Conservation (phyloP, 768 basidiomycete species). For the Macrocybe gigantea region DNA sequence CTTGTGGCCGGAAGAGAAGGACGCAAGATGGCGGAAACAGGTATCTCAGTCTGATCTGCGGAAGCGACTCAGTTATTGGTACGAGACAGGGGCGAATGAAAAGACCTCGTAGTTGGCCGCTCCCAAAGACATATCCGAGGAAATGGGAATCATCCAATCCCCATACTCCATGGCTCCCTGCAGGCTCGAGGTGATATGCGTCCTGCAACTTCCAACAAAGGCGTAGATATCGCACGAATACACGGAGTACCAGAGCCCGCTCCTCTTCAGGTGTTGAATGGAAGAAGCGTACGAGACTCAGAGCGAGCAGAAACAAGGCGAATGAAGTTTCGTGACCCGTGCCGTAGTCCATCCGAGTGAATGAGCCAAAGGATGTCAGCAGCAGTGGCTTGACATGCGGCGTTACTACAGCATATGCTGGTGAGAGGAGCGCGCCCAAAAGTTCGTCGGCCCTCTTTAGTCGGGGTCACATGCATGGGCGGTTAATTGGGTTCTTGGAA, state of each 20-base stretch:
- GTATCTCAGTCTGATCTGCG: slow-evolving; percentile 56
- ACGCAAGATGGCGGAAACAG: slow-evolving; percentile 59
- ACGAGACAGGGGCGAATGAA: slow-evolving; percentile 1
- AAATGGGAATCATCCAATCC: slow-evolving; percentile 91
- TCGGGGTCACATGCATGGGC: no score
- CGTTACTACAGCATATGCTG: slow-evolving; percentile 34
- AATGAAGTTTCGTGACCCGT: slow-evolving; percentile 95
- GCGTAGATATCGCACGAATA: slow-evolving; percentile 73
- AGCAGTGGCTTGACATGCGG: slow-evolving; percentile 77
- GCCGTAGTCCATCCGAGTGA: slow-evolving; percentile 91
- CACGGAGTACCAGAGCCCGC: slow-evolving; percentile 46
- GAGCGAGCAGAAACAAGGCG: slow-evolving; percentile 66
- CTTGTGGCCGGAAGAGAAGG: slow-evolving; percentile 59
- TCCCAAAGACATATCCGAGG: slow-evolving; percentile 87
- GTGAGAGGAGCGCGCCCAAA: slow-evolving; percentile 42
- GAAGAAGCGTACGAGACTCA: slow-evolving; percentile 66
- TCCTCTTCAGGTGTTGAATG: slow-evolving; percentile 56
- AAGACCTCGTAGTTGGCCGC: slow-evolving; percentile 77
- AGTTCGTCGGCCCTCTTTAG: slow-evolving; percentile 49
- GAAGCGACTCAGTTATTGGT: slow-evolving; percentile 3
- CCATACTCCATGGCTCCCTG: slow-evolving; percentile 98
- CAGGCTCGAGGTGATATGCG: slow-evolving; percentile 87
- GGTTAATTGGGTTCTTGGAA: background rate
- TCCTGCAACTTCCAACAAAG: slow-evolving; percentile 87
- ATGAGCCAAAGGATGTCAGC: slow-evolving; percentile 81